phyloP scores from a whole-genome alignment of 495 filamentous ascomycete genomes.

The Cetradonia linearis region DNA sequence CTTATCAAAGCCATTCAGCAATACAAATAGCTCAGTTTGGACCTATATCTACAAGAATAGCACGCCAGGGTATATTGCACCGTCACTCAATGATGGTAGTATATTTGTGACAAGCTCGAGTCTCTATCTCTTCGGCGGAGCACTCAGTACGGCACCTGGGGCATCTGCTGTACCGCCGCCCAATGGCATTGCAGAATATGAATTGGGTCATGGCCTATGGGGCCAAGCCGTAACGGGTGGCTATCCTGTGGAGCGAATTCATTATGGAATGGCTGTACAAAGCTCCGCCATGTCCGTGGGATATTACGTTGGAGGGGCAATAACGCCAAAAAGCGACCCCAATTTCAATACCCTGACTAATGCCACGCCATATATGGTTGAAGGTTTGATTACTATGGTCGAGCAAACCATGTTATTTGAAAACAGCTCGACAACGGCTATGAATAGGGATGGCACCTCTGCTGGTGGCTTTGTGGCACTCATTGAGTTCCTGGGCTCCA shows the following conservation, averaged over 20 bases:
- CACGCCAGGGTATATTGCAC: not conserved
- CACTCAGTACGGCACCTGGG: conserved; percentile 10
- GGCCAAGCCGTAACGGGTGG: conserved; percentile 7
- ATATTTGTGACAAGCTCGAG: conserved; percentile 16
- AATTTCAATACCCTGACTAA: conserved; percentile 5
- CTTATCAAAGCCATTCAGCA: conserved; percentile 13
- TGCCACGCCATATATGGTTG: conserved; percentile 11
- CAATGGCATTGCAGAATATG: conserved; percentile 15
- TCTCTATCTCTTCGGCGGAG: conserved; percentile 19
- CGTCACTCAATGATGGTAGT: conserved; percentile 15
- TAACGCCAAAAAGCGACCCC: conserved; percentile 13
- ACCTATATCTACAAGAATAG: conserved; percentile 13
- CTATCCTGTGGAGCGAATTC: conserved; percentile 12
- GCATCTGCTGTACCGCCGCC: conserved; percentile 3
- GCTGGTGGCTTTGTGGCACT: conserved; percentile 13
- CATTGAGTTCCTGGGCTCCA: conserved; percentile 14
- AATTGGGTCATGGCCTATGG: conserved; percentile 7
- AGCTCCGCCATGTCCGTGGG: not conserved
- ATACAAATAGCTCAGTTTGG: conserved; percentile 16
- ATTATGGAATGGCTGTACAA: conserved; percentile 11
- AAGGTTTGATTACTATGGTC: conserved; percentile 18
- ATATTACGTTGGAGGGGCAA: conserved; percentile 15
- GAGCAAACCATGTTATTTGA: conserved; percentile 4
- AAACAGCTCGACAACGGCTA: conserved; percentile 13
- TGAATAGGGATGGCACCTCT: conserved; percentile 17